phyloP scores from a whole-genome alignment of 495 filamentous ascomycete species.

The Haplographium delicatum region DNA sequence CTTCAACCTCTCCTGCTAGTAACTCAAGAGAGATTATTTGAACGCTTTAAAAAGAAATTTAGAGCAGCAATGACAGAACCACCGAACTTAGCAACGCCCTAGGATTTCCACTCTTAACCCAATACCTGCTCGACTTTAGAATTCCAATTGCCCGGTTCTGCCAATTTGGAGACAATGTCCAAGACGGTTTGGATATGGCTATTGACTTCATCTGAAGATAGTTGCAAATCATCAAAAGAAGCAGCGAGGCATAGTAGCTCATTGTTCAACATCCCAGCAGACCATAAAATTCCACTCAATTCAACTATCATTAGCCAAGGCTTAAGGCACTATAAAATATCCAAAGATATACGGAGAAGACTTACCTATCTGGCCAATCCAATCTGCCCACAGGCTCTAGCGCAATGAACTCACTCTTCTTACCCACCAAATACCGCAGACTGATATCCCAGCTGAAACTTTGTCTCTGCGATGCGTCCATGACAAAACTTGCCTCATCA shows the following conservation, averaged over 20 bases:
- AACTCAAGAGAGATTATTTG: no score
- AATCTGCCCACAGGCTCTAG: neutral
- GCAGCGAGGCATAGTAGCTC: neutral
- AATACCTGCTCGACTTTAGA: no score
- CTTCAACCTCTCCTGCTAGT: no score
- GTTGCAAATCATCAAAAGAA: neutral
- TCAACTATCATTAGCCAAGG: neutral
- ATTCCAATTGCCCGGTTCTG: neutral
- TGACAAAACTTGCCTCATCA: neutral
- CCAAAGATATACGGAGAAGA: neutral
- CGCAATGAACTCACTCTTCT: neutral
- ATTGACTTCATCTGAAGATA: neutral
- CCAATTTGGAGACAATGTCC: neutral
- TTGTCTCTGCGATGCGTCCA: neutral
- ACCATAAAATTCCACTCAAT: neutral
- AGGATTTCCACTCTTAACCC: no score
- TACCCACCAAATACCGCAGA: neutral
- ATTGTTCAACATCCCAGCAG: neutral
- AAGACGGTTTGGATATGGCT: neutral
- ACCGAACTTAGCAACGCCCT: no score
- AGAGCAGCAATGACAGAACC: no score
- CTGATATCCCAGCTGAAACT: slow-evolving; percentile 2
- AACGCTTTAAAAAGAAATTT: no score
- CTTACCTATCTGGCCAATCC: slow-evolving; percentile 9
- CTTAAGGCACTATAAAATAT: no score